Evolutionary conservation across 2,329 filamentous ascomycete genomes (phyloP).

Genomic region (Aspergillus brasiliensis): DNA sequence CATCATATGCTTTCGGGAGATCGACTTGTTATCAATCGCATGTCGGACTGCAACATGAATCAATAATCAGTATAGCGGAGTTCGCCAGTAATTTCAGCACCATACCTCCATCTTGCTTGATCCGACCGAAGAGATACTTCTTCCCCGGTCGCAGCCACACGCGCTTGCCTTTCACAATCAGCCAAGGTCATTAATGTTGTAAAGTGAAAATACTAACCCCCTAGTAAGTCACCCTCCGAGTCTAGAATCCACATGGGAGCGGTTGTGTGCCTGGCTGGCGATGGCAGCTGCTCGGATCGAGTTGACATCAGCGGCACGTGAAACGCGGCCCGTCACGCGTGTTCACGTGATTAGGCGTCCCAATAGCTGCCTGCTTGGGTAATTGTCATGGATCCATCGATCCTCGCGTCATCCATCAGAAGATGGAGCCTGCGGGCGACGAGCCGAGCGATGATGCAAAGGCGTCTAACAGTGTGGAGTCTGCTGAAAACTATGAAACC

Average conservation of each 20-base stretch:
- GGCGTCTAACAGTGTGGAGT: conserved; percentile 3
- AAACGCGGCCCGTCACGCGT: conserved; percentile 39
- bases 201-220: conserved; percentile 47
- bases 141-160: conserved; percentile 86
- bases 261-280: neutral
- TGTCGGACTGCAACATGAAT: conserved; percentile 61
- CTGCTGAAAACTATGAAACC: conserved; percentile 54
- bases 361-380: conserved; percentile 30
- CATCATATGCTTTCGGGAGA: conserved; percentile 85
- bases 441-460: conserved; percentile 14
- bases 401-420: neutral
- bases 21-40: conserved; percentile 74
- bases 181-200: neutral
- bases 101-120: conserved; percentile 62
- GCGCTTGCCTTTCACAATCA: conserved; percentile 59
- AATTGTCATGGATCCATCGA: conserved; percentile 1
- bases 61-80: neutral
- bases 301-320: conserved; percentile 18
- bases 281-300: neutral
- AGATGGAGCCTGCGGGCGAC: conserved; percentile 26
- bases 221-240: conserved; percentile 51
- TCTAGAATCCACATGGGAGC: conserved; percentile 65
- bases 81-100: neutral
- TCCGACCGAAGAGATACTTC: conserved; percentile 82
- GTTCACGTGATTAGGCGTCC: conserved; percentile 37